Evolutionary conservation across 2,329 filamentous ascomycete species (phyloP), one percentile per base, ranked within the genome.

Genomic region (Zymoseptoria passerinii): DNA sequence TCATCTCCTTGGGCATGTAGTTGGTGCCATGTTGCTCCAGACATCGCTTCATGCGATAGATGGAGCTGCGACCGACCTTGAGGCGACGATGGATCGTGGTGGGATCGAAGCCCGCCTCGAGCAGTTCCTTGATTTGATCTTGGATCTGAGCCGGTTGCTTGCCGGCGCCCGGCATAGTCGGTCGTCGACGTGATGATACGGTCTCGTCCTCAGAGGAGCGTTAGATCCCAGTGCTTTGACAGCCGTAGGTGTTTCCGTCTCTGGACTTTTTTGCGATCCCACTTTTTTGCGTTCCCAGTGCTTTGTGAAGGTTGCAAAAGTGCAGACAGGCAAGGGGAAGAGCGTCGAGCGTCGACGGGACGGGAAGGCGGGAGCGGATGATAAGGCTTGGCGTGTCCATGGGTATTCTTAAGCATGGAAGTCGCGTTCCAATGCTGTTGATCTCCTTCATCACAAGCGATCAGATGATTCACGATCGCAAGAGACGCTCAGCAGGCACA

Each of bases 31-130:
- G 67, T 50, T 68, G 65, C 51, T 69, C 63, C 13, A 71, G 59
- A 55, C 68, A 67, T 61, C 69, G 63, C 58, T 70, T 70, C 69
- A 71, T 71, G 63, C 69, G 69, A 64, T 71, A 71, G 55, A 71
- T 70, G 28, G 61, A 65, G 59, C 66, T 69, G 18, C 68, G 53
- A 29, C 69, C 68, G 28, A 70, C 69, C 52, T 71, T 70, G 51
- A 71, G 63, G 19, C 65, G 63, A 8, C 67, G 61, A 51, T 71
- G 69, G 44, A 71, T 71, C 19, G 68, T 71, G 28, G 69, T 71
- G 28, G 67, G 68, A 56, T 71, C 68, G 57, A 70, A 69, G 48
- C 68, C 68, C 1, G 69, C 68, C 57, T 71, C 68, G 29, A 71
- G 67, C 48, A 71, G 62, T 55, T 71, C 68, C 53, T 65, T 66